These are phyloP conservation scores for Plasmodium knowlesi DNA, from an alignment of 169 alveolate genomes.

Conservation along the genomic window DNA sequence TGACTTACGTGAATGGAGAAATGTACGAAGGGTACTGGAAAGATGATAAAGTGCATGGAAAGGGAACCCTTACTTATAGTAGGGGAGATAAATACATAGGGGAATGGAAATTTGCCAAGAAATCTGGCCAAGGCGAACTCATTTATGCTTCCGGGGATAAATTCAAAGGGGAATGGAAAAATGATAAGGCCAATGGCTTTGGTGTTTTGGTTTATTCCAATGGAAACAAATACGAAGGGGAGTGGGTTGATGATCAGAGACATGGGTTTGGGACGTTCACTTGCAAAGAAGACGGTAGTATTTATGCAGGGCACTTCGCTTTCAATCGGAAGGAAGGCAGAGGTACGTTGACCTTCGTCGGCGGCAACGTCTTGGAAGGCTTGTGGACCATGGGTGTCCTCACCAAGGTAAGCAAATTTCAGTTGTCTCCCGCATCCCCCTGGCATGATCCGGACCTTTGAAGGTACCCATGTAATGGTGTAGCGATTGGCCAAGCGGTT, in stretches of 20 bases:
- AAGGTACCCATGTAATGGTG: not conserved
- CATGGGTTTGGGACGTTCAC: constrained; percentile 91
- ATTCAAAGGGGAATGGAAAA: constrained; percentile 92
- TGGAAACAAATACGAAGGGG: constrained; percentile 95
- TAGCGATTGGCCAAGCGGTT: not conserved
- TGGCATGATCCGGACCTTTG: constrained; percentile 85
- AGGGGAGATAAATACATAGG: constrained; percentile 95
- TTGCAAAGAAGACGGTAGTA: constrained; percentile 91
- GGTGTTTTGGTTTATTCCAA: constrained; percentile 92
- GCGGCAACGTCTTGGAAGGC: constrained; percentile 87
- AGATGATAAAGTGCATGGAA: constrained; percentile 94
- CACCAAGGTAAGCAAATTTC: constrained; percentile 79
- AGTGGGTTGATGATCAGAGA: constrained; percentile 93
- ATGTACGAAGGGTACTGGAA: constrained; percentile 95
- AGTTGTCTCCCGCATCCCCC: constrained; percentile 79
- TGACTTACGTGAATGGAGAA: constrained; percentile 92
- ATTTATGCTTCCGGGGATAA: constrained; percentile 94
- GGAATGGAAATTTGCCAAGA: constrained; percentile 94
- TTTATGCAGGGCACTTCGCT: constrained; percentile 92
- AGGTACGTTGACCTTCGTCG: constrained; percentile 86
- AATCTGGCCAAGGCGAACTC: constrained; percentile 95
- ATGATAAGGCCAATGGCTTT: constrained; percentile 96
- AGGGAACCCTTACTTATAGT: constrained; percentile 91
- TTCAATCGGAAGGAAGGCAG: constrained; percentile 91
- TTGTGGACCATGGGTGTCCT: constrained; percentile 85